Conservation (phyloP, 441 rosid genomes). For the Euphorbia schlechtendalii region DNA sequence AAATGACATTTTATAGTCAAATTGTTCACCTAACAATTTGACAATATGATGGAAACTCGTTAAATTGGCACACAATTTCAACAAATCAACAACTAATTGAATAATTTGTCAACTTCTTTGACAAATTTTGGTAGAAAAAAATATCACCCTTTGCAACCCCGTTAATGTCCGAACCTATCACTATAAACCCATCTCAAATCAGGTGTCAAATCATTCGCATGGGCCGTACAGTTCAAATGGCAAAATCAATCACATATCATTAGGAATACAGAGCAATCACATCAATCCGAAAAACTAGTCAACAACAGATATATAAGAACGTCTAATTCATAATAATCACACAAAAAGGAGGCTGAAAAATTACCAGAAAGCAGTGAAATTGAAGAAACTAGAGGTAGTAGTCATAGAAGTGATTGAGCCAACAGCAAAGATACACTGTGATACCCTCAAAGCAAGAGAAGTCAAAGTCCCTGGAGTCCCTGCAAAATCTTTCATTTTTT, state of each 20-base stretch:
- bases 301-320: not conserved
- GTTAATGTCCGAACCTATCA: too few species aligned
- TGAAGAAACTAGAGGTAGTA: slow-evolving; percentile 52
- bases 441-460: slow-evolving; percentile 54
- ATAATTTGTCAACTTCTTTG: too few species aligned
- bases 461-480: slow-evolving; percentile 86
- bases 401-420: slow-evolving; percentile 66
- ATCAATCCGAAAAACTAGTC: not conserved
- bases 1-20: too few species aligned
- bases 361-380: slow-evolving; percentile 75
- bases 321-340: not conserved
- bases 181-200: too few species aligned
- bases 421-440: slow-evolving; percentile 68
- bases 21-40: too few species aligned
- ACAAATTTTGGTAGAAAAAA: too few species aligned
- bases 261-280: not conserved
- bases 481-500: slow-evolving; percentile 64
- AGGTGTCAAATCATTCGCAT: not conserved
- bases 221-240: not conserved
- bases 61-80: too few species aligned
- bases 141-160: too few species aligned
- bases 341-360: not conserved
- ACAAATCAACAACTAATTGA: too few species aligned
- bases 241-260: not conserved
- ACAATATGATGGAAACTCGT: too few species aligned